Conservation (phyloP, 805 yeast genomes). For the Wickerhamiella spandovensis region DNA sequence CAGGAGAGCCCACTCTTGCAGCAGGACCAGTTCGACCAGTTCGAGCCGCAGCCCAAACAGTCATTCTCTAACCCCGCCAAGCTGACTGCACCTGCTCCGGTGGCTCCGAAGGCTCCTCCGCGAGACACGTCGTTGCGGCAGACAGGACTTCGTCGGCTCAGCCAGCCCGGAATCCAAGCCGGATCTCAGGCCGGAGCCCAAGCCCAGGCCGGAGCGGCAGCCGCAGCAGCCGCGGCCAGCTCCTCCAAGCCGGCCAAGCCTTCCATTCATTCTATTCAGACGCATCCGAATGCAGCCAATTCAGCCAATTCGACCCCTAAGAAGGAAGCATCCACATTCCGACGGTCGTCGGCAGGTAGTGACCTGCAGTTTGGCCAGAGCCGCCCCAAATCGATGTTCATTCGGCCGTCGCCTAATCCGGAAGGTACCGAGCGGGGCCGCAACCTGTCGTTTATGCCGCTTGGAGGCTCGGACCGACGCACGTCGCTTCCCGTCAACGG, state of each 20-base stretch:
- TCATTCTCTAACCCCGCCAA: background rate
- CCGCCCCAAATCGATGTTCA: background rate
- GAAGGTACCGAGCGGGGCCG: background rate
- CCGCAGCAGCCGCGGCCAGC: no score
- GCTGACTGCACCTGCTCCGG: background rate
- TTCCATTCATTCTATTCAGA: no score
- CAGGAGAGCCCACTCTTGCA: constrained; percentile 13
- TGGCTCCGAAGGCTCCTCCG: background rate
- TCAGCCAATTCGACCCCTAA: no score
- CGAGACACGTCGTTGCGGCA: background rate
- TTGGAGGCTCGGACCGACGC: background rate
- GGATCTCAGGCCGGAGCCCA: no score
- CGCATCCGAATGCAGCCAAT: no score
- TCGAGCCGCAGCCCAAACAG: background rate
- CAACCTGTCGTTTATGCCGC: background rate
- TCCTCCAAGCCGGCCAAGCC: no score
- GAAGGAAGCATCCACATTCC: background rate
- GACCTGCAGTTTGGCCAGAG: background rate
- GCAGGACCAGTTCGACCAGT: background rate
- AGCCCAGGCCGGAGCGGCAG: no score
- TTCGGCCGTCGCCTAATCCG: background rate
- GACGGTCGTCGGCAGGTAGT: background rate
- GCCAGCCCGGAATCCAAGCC: background rate
- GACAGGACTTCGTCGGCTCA: background rate
- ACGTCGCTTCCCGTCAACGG: background rate